Evolutionary conservation across 495 filamentous ascomycete species (phyloP), one percentile per base, ranked within the genome.

Genomic region (Jackrogersella multiformis): DNA sequence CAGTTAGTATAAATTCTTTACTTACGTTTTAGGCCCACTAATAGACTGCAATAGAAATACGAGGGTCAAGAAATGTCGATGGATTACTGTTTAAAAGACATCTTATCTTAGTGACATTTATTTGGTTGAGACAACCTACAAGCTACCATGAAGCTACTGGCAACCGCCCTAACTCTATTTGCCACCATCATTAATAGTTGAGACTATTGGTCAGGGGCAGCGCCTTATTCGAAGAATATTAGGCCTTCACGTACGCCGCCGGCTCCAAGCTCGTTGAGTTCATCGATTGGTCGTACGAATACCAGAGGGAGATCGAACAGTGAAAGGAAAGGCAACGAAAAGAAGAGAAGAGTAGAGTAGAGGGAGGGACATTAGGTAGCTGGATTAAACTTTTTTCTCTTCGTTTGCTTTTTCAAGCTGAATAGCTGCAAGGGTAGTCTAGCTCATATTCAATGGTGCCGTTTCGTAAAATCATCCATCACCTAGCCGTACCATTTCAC

Each of bases 261-360:
- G 34, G 41, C 34, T 34, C 32, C 34, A 60, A 49, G 42, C 44
- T 51, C 56, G 51, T 39, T 12, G n/a, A 49, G 13, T 35, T 39
- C n/a, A 60, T 49, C 30, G 34, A 60, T 34, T 30, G 56, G 44
- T 60, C 34, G 42, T 60, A 60, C 13, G 44, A 51, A 15, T 39
- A 34, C 26, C 3, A 23, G 41, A 28, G 30, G 10, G 12, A 26
- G 1, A 46, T 6, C 5, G 44, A 12, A 26, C 12, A 26, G 21
- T 26, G 24, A 46, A 4, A 18, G 38, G n/a, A 16, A 20, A 4
- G 4, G 28, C n/a, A n/a, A n/a, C n/a, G n/a, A n/a, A n/a, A n/a
- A n/a, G 28, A 30, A 7, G 28, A 30, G 8, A 3, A 30, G 8
- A 30, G 4, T 23, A 28, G 26, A 28, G 24, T 8, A 28, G 4